A percentile compares a stretch with the other conserved stretches of the same genome.
phyloP scores from a whole-genome alignment of 228 moss, liverwort and hornwort genomes.

The Sphagnum magellanicum region DNA sequence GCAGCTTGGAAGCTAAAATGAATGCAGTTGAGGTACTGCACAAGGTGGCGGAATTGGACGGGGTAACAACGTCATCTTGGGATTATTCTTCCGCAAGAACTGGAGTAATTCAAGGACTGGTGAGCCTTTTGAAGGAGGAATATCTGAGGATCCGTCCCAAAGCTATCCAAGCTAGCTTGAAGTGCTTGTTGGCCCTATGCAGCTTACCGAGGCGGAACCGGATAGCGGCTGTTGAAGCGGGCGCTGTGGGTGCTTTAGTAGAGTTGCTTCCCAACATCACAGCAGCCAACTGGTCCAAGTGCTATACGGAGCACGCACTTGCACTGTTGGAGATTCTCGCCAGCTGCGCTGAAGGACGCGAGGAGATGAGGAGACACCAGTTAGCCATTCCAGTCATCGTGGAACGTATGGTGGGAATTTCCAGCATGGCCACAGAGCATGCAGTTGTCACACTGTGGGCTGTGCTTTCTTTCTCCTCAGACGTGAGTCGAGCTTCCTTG shows the following conservation, averaged over 20 bases:
- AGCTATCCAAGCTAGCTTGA: constrained; percentile 18
- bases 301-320: constrained; percentile 32
- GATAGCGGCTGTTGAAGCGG: constrained; percentile 19
- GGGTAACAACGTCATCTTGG: constrained; percentile 35
- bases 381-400: constrained; percentile 65
- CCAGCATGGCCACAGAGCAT: constrained; percentile 59
- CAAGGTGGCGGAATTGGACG: constrained; percentile 42
- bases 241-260: constrained; percentile 26
- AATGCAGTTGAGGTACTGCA: constrained; percentile 43
- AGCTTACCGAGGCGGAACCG: constrained; percentile 32
- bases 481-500: constrained; percentile 35
- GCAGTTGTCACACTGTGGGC: constrained; percentile 71
- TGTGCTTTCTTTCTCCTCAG: constrained; percentile 60
- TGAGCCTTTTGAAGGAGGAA: constrained; percentile 30
- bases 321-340: constrained; percentile 46
- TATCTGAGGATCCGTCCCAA: constrained; percentile 13
- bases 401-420: constrained; percentile 47
- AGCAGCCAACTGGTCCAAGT: constrained; percentile 15
- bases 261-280: constrained; percentile 21
- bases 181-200: constrained; percentile 22
- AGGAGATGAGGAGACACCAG: constrained; percentile 44
- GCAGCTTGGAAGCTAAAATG: constrained; percentile 47
- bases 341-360: constrained; percentile 61
- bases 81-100: neutral
- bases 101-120: constrained; percentile 41